Evolutionary conservation across 352 stramenopile genomes (phyloP).

Genomic region (Globisporangium carolinianum): DNA sequence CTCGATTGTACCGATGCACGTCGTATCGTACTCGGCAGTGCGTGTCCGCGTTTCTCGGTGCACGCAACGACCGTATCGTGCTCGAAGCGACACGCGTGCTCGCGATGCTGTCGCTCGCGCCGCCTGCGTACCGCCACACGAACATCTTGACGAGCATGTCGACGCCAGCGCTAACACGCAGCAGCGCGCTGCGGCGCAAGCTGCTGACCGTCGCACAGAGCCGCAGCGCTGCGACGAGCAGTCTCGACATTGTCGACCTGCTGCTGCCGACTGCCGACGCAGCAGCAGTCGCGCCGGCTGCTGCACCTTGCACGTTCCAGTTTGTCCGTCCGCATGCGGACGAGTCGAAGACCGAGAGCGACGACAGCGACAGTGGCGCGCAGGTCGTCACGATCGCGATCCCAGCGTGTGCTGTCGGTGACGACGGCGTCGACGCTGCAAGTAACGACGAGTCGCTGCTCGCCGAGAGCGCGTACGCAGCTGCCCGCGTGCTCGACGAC

Average conservation of each 20-base stretch:
- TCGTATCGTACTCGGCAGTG: neutral
- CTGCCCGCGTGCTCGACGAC: constrained; percentile 39
- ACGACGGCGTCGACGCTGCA: constrained; percentile 3
- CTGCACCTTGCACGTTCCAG: constrained; percentile 33
- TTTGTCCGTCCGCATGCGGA: constrained; percentile 34
- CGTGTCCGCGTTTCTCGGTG: constrained; percentile 34
- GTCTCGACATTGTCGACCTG: constrained; percentile 64
- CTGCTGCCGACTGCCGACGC: constrained; percentile 12
- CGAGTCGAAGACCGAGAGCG: constrained; percentile 16
- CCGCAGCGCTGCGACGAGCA: constrained; percentile 33
- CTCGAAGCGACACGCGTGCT: constrained; percentile 65
- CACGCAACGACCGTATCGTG: constrained; percentile 60
- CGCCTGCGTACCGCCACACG: constrained; percentile 61
- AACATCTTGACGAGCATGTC: constrained; percentile 41
- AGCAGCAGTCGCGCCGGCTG: no score
- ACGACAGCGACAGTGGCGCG: constrained; percentile 8
- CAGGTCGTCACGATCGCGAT: constrained; percentile 37
- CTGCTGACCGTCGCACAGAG: constrained; percentile 50
- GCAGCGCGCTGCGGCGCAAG: constrained; percentile 35
- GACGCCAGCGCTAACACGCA: constrained; percentile 31
- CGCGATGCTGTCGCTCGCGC: constrained; percentile 63
- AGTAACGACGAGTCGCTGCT: neutral
- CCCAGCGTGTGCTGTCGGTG: constrained; percentile 9
- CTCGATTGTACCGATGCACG: no score
- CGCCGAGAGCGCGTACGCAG: constrained; percentile 16